Conservation (phyloP, 345 rosid genomes). For the Garcia nutans region DNA sequence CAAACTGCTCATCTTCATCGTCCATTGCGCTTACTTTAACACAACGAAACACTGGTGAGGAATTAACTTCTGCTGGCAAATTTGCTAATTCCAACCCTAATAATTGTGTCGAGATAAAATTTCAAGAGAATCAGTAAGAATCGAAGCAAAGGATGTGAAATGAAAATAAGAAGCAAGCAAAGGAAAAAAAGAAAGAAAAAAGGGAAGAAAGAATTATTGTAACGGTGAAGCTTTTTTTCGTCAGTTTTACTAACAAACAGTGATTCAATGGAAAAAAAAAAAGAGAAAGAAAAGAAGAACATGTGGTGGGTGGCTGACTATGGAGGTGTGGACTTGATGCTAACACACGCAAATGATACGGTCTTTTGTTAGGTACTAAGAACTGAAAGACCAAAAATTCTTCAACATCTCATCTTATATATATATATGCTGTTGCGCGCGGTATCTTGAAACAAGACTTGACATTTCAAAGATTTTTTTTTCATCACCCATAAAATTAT, state of each 20-base stretch:
- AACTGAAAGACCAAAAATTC: constrained; percentile 4
- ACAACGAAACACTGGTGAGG: constrained; percentile 60
- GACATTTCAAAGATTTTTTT: background rate
- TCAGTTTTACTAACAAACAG: constrained; percentile 31
- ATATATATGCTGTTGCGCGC: background rate
- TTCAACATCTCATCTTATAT: constrained; percentile 19
- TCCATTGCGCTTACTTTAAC: constrained; percentile 59
- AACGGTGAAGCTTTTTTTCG: constrained; percentile 3
- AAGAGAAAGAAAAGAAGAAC: constrained; percentile 5
- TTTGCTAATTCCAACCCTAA: constrained; percentile 62
- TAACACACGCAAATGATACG: constrained; percentile 32
- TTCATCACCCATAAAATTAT: no score
- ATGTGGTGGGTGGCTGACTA: constrained; percentile 25
- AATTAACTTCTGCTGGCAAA: constrained; percentile 54
- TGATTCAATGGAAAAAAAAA: constrained; percentile 11
- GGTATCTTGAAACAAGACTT: background rate
- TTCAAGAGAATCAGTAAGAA: background rate
- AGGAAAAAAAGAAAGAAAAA: background rate
- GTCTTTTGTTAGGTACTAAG: background rate
- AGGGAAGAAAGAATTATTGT: background rate
- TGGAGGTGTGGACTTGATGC: constrained; percentile 19
- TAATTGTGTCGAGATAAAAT: constrained; percentile 1
- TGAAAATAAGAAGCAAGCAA: background rate
- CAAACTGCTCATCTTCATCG: constrained; percentile 53
- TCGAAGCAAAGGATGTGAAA: background rate